Evolutionary conservation across 2,329 filamentous ascomycete species (phyloP).

Genomic region (Fusarium ambrosium): DNA sequence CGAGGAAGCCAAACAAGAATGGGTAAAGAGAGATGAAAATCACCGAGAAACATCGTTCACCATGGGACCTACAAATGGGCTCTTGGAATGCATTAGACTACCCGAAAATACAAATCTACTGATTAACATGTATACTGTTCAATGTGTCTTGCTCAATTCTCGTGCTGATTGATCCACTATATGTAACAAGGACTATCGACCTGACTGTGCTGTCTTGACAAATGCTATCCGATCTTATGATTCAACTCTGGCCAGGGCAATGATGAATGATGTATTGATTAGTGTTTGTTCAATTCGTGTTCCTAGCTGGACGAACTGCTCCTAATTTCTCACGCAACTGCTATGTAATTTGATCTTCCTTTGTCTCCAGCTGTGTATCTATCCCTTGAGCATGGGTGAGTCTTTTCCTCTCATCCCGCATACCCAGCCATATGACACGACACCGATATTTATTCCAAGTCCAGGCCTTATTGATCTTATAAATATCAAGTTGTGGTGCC

Average conservation of each 20-base stretch:
- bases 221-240: too few relatives aligned
- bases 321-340: not conserved
- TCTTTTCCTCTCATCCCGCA: not conserved
- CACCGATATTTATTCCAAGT: not conserved
- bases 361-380: not conserved
- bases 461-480: not conserved
- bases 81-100: conserved; percentile 16
- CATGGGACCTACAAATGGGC: not conserved
- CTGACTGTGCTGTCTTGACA: not conserved
- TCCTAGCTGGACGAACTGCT: not conserved
- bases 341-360: not conserved
- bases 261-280: not conserved
- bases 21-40: conserved; percentile 16
- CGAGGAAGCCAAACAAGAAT: conserved; percentile 32
- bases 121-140: conserved; percentile 13
- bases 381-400: not conserved
- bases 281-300: not conserved
- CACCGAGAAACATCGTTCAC: conserved; percentile 5
- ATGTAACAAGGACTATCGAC: not conserved
- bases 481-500: not conserved
- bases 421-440: too few relatives aligned
- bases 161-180: not conserved
- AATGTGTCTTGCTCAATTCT: not conserved
- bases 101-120: conserved; percentile 32
- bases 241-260: not conserved